phyloP scores from a whole-genome alignment of 768 basidiomycete genomes.

The Xerocomus potaroensis region DNA sequence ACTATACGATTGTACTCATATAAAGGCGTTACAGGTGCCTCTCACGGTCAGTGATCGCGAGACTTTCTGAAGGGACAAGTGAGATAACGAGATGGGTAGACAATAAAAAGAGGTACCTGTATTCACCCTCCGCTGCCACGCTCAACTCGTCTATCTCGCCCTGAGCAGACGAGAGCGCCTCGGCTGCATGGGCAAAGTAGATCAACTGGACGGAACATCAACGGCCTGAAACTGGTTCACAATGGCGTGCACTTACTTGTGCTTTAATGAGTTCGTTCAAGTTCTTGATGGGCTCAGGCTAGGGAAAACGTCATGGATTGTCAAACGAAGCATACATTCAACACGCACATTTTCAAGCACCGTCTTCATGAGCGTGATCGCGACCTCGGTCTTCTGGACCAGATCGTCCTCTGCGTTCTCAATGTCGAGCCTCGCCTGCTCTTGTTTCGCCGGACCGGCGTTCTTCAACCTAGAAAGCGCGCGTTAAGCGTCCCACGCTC shows the following conservation, averaged over 20 bases:
- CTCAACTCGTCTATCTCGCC: slow-evolving; percentile 92
- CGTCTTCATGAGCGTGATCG: slow-evolving; percentile 96
- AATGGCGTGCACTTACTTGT: slow-evolving; percentile 45
- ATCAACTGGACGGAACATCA: slow-evolving; percentile 46
- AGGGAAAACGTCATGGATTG: not conserved
- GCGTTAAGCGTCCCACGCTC: no score
- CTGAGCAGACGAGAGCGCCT: slow-evolving; percentile 75
- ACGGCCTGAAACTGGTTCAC: not conserved
- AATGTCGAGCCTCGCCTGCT: slow-evolving; percentile 87
- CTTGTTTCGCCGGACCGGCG: slow-evolving; percentile 71
- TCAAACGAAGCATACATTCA: not conserved
- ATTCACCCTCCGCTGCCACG: slow-evolving; percentile 92
- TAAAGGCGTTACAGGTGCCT: slow-evolving; percentile 5
- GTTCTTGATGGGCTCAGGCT: slow-evolving; percentile 97
- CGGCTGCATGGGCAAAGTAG: slow-evolving; percentile 73
- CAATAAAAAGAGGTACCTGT: slow-evolving; percentile 52
- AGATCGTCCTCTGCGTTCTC: slow-evolving; percentile 95
- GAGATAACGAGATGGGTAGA: not conserved
- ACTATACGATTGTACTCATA: slow-evolving; percentile 14
- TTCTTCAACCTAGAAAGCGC: slow-evolving; percentile 78
- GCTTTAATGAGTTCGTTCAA: slow-evolving; percentile 89
- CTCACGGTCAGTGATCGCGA: slow-evolving; percentile 68
- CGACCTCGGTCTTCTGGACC: slow-evolving; percentile 96
- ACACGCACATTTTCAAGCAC: slow-evolving; percentile 91
- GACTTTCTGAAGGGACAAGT: slow-evolving; percentile 58